Evolutionary conservation across 805 yeast species (phyloP), one percentile per base, ranked within the genome.

Genomic region (Clavispora asparagi): DNA sequence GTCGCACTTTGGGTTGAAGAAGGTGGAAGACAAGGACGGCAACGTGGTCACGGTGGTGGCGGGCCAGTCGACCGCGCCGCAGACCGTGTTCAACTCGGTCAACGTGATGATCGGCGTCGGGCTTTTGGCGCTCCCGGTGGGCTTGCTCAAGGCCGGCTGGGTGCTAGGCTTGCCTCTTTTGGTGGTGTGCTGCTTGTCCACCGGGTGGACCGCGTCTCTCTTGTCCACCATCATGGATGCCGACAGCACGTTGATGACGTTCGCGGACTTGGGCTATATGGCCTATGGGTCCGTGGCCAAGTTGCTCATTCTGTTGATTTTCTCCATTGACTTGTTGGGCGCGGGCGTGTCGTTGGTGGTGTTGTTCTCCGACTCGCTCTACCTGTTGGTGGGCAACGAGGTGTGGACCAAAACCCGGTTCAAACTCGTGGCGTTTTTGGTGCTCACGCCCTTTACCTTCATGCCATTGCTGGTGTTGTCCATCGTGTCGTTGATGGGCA

Each of bases 341-440:
- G 83, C 85, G 39, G 91, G 95, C 14, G 91, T 90, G 10, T 79
- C 96, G 0, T 70, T 90, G 50, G 78, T 87, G 41, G 87, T 90
- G 19, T 70, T 90, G 23, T 88, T 90, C 63, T 89, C 95, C 17
- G 97, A 90, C 64, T 87, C 96, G 1, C 73, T 90, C 44, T 78
- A 79, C 40, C 40, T 59, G 12, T 47, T 61, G 27, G 27, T 57
- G 8, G 58, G 55, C 23, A 71, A 64, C 48, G 70, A 68, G 10
- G 54, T 50, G 10, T 71, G 75, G 74, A 70, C 76, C 6, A 62
- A 57, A 43, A 59, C 68, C 10, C 70, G 74, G 32, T 85, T 84
- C 69, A 89, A 89, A 60, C 45, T 84, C 39, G 51, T 87, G 40
- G 85, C 87, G 14, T 85, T 85, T 57, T 66, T 84, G 39, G 74